Evolutionary conservation across 1,284 basidiomycete genomes (phyloP).

Genomic region (Cystobasidium slooffiae): DNA sequence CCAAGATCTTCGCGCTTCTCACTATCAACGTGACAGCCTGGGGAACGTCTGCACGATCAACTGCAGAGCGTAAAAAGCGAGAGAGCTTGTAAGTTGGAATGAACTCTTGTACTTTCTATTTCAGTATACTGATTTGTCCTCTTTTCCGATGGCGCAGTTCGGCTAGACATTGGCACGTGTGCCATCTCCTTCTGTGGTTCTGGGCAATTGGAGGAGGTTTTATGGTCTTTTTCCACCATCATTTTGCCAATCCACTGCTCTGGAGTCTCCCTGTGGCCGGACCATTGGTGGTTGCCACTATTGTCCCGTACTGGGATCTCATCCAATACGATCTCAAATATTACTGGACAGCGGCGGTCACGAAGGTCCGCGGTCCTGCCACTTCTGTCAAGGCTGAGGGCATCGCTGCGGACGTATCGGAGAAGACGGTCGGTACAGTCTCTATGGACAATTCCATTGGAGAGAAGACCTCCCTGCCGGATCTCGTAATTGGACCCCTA

Average conservation of each 20-base stretch:
- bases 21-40: slow-evolving; percentile 23
- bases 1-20: slow-evolving; percentile 19
- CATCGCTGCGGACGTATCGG: not conserved
- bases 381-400: not conserved
- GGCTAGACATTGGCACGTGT: slow-evolving; percentile 25
- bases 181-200: slow-evolving; percentile 21
- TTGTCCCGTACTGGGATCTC: slow-evolving; percentile 22
- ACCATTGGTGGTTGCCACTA: not conserved
- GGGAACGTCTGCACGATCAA: slow-evolving; percentile 15
- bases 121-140: not conserved
- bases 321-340: slow-evolving; percentile 16
- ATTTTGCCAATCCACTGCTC: slow-evolving; percentile 16
- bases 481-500: not conserved
- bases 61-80: slow-evolving; percentile 13
- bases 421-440: not conserved
- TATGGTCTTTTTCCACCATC: slow-evolving; percentile 22
- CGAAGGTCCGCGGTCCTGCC: not conserved
- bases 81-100: slow-evolving; percentile 1
- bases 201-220: slow-evolving; percentile 25
- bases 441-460: not conserved
- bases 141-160: not conserved
- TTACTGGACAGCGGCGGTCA: not conserved
- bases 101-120: not conserved
- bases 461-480: not conserved
- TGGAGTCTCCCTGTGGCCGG: slow-evolving; percentile 10